phyloP scores from a whole-genome alignment of 202 grass and related monocot species.

The Elaeis oleifera region DNA sequence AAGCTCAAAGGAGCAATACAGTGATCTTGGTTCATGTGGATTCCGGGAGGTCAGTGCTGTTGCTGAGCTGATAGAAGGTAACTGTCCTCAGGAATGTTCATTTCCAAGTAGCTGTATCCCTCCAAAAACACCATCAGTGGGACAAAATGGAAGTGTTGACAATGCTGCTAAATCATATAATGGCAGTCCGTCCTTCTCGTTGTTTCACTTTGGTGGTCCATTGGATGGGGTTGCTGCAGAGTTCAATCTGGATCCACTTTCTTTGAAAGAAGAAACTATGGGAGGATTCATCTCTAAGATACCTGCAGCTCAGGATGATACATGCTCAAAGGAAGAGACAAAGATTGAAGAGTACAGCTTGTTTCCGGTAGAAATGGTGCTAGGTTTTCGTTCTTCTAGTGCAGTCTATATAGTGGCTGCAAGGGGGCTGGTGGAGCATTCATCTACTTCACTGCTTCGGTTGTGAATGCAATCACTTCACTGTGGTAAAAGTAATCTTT shows the following conservation, averaged over 20 bases:
- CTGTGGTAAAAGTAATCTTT: background rate
- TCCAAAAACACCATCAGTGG: background rate
- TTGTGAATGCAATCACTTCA: background rate
- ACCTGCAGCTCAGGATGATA: background rate
- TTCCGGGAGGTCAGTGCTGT: background rate
- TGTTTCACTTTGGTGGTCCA: slow-evolving; percentile 9
- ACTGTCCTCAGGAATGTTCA: background rate
- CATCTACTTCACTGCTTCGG: background rate
- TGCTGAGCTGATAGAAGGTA: background rate
- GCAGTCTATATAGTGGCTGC: background rate
- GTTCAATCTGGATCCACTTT: background rate
- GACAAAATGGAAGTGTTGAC: too few relatives aligned
- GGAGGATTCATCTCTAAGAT: background rate
- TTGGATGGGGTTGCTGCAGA: background rate
- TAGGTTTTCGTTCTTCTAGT: slow-evolving; percentile 7
- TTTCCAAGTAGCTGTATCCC: background rate
- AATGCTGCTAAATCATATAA: background rate
- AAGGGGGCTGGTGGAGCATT: too few relatives aligned
- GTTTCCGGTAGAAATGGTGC: slow-evolving; percentile 3
- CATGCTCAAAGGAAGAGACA: slow-evolving; percentile 8
- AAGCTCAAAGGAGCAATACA: slow-evolving; percentile 4
- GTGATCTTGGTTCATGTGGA: background rate
- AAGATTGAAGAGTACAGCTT: slow-evolving; percentile 5
- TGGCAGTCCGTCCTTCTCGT: slow-evolving; percentile 3
- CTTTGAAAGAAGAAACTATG: background rate